A percentile compares a stretch with the other conserved stretches of the same genome.
phyloP scores from a whole-genome alignment of 805 yeast species.

The Pichia membranifaciens region DNA sequence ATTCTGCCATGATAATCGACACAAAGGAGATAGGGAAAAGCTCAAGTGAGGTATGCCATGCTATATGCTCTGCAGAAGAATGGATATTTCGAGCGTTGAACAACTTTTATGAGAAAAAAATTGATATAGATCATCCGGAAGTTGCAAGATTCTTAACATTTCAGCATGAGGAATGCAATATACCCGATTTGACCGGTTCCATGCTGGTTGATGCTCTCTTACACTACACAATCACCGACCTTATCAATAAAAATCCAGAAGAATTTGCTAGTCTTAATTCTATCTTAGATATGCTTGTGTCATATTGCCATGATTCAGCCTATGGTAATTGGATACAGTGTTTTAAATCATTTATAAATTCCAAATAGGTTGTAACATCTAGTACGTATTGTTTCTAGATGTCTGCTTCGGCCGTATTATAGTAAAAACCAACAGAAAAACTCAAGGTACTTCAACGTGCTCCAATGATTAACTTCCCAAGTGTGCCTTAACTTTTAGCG shows the following conservation, averaged over 20 bases:
- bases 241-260: not conserved
- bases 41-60: not conserved
- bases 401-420: too few relatives aligned
- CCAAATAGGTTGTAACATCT: too few relatives aligned
- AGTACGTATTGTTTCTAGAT: too few relatives aligned
- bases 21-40: not conserved
- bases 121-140: not conserved
- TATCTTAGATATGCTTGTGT: conserved; percentile 8
- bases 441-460: too few relatives aligned
- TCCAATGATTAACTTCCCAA: too few relatives aligned
- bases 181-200: conserved; percentile 4
- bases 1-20: not conserved
- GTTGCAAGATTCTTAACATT: conserved; percentile 1
- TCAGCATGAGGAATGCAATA: not conserved
- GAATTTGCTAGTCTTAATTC: not conserved
- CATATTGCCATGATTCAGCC: conserved; percentile 9
- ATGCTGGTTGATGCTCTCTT: conserved; percentile 6
- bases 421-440: too few relatives aligned
- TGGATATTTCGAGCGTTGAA: conserved; percentile 4
- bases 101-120: conserved; percentile 7
- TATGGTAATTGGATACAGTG: conserved; percentile 10
- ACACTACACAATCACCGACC: not conserved
- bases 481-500: too few relatives aligned
- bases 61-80: not conserved
- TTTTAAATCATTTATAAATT: conserved; percentile 5